These are phyloP conservation scores for Colletotrichum neosansevieriae DNA, from an alignment of 2,329 filamentous ascomycete species.

Conservation along the genomic window DNA sequence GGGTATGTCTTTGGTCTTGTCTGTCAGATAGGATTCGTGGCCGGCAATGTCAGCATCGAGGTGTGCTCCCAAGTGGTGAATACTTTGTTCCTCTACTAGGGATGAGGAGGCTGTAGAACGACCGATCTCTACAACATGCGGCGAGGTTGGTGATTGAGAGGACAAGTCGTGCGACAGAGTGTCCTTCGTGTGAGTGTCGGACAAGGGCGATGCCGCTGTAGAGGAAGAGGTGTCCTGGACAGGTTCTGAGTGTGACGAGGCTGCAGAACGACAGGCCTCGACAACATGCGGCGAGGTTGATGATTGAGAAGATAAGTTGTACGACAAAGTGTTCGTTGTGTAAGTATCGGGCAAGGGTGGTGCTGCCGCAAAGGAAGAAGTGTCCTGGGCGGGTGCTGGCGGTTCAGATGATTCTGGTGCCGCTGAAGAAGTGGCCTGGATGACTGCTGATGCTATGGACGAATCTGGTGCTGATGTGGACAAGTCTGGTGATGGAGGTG, in stretches of 20 bases:
- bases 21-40: background rate
- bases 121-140: background rate
- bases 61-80: background rate
- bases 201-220: background rate
- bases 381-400: background rate
- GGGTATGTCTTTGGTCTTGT: background rate
- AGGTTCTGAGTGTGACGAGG: background rate
- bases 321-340: background rate
- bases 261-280: background rate
- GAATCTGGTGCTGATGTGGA: background rate
- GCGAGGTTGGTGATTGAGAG: background rate
- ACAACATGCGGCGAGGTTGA: background rate
- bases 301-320: background rate
- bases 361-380: background rate
- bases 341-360: background rate
- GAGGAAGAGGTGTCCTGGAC: background rate
- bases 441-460: background rate
- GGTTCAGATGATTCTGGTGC: background rate
- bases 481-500: background rate
- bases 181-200: background rate
- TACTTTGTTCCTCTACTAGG: background rate
- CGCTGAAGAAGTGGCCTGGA: background rate
- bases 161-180: background rate
- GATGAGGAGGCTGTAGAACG: background rate
- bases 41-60: background rate